Conservation (phyloP, 768 basidiomycete species). For the Pisolithus sp. region DNA sequence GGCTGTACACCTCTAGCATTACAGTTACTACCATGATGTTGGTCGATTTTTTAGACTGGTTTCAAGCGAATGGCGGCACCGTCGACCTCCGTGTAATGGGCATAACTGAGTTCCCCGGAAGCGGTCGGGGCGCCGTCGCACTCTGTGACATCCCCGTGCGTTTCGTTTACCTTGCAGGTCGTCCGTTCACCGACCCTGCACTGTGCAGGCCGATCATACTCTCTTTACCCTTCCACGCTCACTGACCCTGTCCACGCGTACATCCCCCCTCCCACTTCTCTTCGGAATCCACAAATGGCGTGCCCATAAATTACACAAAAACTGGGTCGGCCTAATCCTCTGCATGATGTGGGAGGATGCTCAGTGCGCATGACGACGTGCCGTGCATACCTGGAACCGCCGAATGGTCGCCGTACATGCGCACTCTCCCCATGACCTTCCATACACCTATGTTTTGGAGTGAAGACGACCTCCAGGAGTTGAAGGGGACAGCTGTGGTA, state of each 20-base stretch:
- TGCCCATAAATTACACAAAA: slow-evolving; percentile 46
- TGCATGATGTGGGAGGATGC: slow-evolving; percentile 95
- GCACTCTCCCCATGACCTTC: slow-evolving; percentile 60
- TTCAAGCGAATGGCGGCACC: slow-evolving; percentile 41
- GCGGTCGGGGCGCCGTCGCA: slow-evolving; percentile 73
- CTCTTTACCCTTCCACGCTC: slow-evolving; percentile 79
- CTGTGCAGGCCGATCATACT: slow-evolving; percentile 56
- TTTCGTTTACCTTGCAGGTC: background rate
- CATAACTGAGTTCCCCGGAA: slow-evolving; percentile 40
- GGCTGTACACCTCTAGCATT: too few relatives aligned
- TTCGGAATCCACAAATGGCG: slow-evolving; percentile 67
- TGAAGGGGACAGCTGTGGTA: slow-evolving; percentile 83
- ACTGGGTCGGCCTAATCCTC: slow-evolving; percentile 86
- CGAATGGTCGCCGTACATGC: slow-evolving; percentile 22
- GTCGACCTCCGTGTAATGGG: slow-evolving; percentile 44
- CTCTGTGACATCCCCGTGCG: slow-evolving; percentile 65
- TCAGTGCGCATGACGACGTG: slow-evolving; percentile 59
- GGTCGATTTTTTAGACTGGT: slow-evolving; percentile 51
- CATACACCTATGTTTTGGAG: slow-evolving; percentile 95
- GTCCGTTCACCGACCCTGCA: too few relatives aligned
- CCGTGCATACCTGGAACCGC: background rate
- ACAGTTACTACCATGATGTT: slow-evolving; percentile 1
- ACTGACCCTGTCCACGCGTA: slow-evolving; percentile 72
- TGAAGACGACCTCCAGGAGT: slow-evolving; percentile 60
- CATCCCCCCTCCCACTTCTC: slow-evolving; percentile 54